Evolutionary conservation across 352 stramenopile species (phyloP).

Genomic region (Halophytophthora batemanensis): DNA sequence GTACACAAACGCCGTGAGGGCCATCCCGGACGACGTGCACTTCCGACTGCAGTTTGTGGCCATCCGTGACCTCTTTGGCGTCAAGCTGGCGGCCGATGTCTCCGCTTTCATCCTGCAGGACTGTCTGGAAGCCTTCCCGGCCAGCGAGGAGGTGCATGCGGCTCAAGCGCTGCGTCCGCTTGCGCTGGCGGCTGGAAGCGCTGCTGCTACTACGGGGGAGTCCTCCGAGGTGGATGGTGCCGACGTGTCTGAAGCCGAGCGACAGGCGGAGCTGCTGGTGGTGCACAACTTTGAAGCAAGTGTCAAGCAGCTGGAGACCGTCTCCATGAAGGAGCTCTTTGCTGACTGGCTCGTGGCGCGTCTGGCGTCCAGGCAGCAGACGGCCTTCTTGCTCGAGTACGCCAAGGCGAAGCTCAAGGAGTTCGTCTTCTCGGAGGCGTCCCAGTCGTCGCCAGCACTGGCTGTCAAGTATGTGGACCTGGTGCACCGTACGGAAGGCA

Average conservation of each 20-base stretch:
- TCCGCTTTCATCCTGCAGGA: conserved; percentile 70
- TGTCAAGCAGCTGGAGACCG: conserved; percentile 34
- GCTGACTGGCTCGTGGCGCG: conserved; percentile 62
- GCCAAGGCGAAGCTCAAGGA: conserved; percentile 53
- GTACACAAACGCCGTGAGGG: conserved; percentile 65
- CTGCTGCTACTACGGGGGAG: conserved; percentile 1
- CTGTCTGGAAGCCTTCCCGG: conserved; percentile 55
- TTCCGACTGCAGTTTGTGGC: conserved; percentile 79
- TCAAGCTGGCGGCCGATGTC: conserved; percentile 50
- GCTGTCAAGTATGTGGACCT: conserved; percentile 65
- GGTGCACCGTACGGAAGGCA: conserved; percentile 64
- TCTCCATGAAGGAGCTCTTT: conserved; percentile 62
- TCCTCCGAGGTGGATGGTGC: conserved; percentile 16
- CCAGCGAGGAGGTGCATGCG: conserved; percentile 50
- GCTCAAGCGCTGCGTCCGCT: conserved; percentile 57
- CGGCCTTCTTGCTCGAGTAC: conserved; percentile 49
- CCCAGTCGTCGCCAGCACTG: conserved; percentile 25
- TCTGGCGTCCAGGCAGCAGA: conserved; percentile 39
- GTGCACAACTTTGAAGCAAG: conserved; percentile 64
- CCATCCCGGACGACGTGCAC: conserved; percentile 53
- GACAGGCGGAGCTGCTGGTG: conserved; percentile 40
- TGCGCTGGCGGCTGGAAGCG: conserved; percentile 11
- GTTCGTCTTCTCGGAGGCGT: conserved; percentile 25
- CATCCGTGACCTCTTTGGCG: conserved; percentile 75
- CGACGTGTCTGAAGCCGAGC: conserved; percentile 30